Conservation (phyloP, 2,329 filamentous ascomycete genomes). For the Coleophoma cylindrospora region DNA sequence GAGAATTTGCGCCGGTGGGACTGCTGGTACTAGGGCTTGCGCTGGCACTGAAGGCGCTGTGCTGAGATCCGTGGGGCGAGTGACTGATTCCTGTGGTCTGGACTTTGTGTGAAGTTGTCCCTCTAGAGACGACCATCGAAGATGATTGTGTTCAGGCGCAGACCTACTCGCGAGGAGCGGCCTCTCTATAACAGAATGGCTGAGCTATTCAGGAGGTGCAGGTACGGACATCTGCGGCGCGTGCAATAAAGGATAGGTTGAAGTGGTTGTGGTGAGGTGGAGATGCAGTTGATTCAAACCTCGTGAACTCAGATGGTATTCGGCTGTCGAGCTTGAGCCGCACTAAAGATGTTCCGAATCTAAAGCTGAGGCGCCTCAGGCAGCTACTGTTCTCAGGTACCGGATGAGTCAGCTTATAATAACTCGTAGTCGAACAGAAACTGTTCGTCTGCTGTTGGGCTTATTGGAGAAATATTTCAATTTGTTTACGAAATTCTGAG, state of each 20-base stretch:
- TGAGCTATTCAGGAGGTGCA: slow-evolving; percentile 25
- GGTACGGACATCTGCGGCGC: slow-evolving; percentile 18
- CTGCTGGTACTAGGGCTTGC: slow-evolving; percentile 29
- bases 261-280: not conserved
- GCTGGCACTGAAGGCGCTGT: slow-evolving; percentile 34
- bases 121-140: slow-evolving; percentile 31
- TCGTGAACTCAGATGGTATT: too few species aligned
- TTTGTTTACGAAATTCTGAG: too few species aligned
- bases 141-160: slow-evolving; percentile 25
- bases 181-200: slow-evolving; percentile 27
- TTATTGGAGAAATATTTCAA: too few species aligned
- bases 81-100: slow-evolving; percentile 27
- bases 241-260: not conserved
- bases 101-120: slow-evolving; percentile 29
- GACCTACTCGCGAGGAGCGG: slow-evolving; percentile 27
- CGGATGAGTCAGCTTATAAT: too few species aligned
- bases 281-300: not conserved
- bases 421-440: too few species aligned
- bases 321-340: too few species aligned
- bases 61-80: slow-evolving; percentile 36
- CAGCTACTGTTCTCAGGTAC: too few species aligned
- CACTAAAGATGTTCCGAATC: too few species aligned
- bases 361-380: too few species aligned
- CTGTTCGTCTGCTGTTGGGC: too few species aligned
- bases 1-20: slow-evolving; percentile 49